Evolutionary conservation across 371 early-diverging fungal species (phyloP), one percentile per base, ranked within the genome.

Genomic region (Globomyces sp.): DNA sequence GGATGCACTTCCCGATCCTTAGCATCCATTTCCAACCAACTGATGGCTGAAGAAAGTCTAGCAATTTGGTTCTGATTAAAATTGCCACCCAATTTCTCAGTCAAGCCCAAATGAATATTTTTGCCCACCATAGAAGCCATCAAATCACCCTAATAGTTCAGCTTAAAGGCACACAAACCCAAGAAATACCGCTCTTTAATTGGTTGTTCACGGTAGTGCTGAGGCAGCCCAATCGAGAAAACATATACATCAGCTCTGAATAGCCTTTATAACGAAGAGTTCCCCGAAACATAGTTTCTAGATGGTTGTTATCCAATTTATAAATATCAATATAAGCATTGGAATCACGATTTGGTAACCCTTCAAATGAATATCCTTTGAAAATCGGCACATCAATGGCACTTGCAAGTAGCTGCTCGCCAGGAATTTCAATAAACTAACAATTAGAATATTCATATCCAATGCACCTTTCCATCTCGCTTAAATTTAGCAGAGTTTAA

Each of bases 401-500:
- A 48, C 53, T 62, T 11, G 68, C 49, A 64, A 83, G 69, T 53
- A 84, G 69, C n/a, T 69, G 58, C 11, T 57, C 34, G 3, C 78
- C 80, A 34, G 72, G 71, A 40, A 82, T 70, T 39, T 77, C 68
- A 40, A 71, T 57, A 36, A 74, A 47, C 73, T 76, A 57, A 43
- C 45, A 47, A 36, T 43, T 36, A 8, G 24, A 11, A 24, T 37
- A 37, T 57, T n/a, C 45, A 64, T 34, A 68, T 3, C 6, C 3
- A 40, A 53, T 49, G 24, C 68, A 86, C 88, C 86, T 94, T 87
- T 66, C 95, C 95, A 70, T 92, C 85, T 77, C 87, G 85, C 71
- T 89, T 89, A 74, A 88, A 99, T 62, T 83, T 86, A 61, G 98
- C 99, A 47, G 84, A 85, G 79, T 97, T 99, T 77, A 91, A 85